These are phyloP conservation scores for Eucalyptus victrix DNA, from an alignment of 345 rosid genomes.

Conservation along the genomic window DNA sequence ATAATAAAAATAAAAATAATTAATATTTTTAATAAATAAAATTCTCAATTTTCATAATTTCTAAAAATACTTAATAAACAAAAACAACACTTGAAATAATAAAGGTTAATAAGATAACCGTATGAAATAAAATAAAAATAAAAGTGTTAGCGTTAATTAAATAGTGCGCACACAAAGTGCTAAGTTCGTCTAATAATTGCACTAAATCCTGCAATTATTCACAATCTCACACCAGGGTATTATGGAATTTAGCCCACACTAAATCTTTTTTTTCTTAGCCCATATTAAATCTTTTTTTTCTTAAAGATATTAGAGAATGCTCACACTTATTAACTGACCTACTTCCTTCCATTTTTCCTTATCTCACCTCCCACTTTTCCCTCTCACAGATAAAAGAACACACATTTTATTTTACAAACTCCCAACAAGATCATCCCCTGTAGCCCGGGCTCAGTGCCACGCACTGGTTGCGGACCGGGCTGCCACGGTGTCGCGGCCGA, in stretches of 20 bases:
- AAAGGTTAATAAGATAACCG: accelerated
- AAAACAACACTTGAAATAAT: no score
- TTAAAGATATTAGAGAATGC: accelerated
- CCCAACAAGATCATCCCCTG: not conserved
- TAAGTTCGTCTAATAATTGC: accelerated
- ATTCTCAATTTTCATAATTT: accelerated
- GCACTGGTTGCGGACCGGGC: not conserved
- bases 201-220: accelerated
- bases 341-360: no score
- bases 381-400: no score
- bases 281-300: no score
- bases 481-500: not conserved
- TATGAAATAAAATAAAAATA: no score
- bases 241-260: accelerated
- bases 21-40: no score
- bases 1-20: no score
- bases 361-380: no score
- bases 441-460: not conserved
- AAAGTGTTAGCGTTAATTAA: accelerated
- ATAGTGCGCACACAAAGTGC: accelerated
- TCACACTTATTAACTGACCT: no score
- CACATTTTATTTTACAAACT: no score
- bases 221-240: accelerated
- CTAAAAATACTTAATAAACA: no score
- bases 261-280: no score